These are phyloP conservation scores for Fusarium cyanostomum DNA, from an alignment of 2,329 filamentous ascomycete genomes.

Conservation along the genomic window DNA sequence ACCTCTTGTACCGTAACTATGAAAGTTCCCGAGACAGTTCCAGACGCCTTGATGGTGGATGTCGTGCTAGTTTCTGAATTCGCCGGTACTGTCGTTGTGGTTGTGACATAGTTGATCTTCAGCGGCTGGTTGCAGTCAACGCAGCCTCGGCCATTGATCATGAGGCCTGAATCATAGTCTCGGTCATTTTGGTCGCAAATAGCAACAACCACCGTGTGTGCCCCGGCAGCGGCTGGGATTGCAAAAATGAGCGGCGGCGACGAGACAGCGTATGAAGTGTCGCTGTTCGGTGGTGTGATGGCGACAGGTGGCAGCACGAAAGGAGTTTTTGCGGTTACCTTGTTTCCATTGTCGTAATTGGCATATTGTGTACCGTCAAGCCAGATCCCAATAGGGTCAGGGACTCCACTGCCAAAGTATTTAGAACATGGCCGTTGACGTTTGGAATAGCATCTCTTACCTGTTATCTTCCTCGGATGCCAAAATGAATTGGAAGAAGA, in stretches of 20 bases:
- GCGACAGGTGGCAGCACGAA: neutral
- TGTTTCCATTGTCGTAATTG: neutral
- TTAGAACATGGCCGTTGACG: too few relatives aligned
- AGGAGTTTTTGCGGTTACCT: neutral
- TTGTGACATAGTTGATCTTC: neutral
- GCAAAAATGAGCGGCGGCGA: neutral
- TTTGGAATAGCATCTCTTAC: neutral
- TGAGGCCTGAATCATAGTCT: neutral
- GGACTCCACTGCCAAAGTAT: too few relatives aligned
- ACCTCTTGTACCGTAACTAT: neutral
- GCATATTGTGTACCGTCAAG: neutral
- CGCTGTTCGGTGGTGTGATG: neutral
- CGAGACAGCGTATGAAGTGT: neutral
- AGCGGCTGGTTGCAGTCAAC: neutral
- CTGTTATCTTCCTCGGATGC: constrained; percentile 14
- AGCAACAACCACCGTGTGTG: neutral
- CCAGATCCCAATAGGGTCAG: neutral
- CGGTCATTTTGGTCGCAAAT: neutral
- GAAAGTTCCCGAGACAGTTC: neutral
- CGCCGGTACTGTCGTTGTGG: neutral
- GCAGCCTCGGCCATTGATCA: neutral
- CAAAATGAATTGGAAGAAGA: constrained; percentile 4
- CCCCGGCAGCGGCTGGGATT: neutral
- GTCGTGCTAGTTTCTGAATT: neutral
- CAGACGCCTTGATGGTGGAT: neutral